Conservation (phyloP, 2,329 filamentous ascomycete genomes). For the Claviceps maximensis region DNA sequence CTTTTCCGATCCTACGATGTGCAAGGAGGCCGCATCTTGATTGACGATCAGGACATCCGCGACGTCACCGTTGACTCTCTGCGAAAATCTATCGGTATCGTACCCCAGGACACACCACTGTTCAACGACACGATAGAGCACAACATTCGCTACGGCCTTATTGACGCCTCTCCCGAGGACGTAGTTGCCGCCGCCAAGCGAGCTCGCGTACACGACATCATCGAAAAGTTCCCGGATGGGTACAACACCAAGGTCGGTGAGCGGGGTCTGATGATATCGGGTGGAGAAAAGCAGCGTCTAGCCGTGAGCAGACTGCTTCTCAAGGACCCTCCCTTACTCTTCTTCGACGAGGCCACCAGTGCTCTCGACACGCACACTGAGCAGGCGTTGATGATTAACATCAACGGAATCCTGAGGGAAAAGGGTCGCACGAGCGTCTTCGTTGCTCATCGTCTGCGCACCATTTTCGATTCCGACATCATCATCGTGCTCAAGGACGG, state of each 20-base stretch:
- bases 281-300: constrained; percentile 83
- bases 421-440: constrained; percentile 87
- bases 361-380: constrained; percentile 90
- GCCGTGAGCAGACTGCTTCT: constrained; percentile 73
- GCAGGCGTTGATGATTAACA: constrained; percentile 78
- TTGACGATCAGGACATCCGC: constrained; percentile 87
- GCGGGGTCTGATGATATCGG: constrained; percentile 91
- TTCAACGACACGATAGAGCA: constrained; percentile 96
- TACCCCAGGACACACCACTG: constrained; percentile 90
- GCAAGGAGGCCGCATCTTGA: constrained; percentile 69
- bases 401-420: constrained; percentile 82
- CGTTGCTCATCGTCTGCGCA: constrained; percentile 81
- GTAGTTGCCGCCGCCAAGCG: constrained; percentile 67
- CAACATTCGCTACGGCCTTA: constrained; percentile 85
- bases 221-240: constrained; percentile 68
- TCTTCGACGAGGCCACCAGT: constrained; percentile 92
- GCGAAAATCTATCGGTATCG: constrained; percentile 77
- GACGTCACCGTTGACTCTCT: constrained; percentile 72
- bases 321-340: constrained; percentile 79
- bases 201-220: constrained; percentile 74
- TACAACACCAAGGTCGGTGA: constrained; percentile 89
- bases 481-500: constrained; percentile 86
- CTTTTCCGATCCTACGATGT: constrained; percentile 93
- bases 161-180: constrained; percentile 59
- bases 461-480: constrained; percentile 84